Conservation (phyloP, 2,329 filamentous ascomycete genomes). For the Trichoderma koningiopsis region DNA sequence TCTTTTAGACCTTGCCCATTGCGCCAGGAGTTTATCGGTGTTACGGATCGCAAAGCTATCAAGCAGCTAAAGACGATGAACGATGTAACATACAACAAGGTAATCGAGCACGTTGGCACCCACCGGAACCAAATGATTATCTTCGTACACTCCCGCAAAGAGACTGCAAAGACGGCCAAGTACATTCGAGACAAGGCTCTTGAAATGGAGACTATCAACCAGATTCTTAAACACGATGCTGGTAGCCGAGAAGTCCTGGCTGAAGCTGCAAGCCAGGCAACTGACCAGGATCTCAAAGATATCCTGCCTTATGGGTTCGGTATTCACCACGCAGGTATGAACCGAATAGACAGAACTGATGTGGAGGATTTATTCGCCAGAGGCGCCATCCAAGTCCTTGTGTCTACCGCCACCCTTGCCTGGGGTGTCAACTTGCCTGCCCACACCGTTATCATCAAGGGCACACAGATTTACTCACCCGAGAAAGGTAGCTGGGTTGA, state of each 20-base stretch:
- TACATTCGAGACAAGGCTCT: constrained; percentile 96
- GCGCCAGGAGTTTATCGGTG: constrained; percentile 94
- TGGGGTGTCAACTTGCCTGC: constrained; percentile 99
- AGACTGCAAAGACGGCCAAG: constrained; percentile 95
- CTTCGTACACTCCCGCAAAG: constrained; percentile 97
- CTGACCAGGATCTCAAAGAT: constrained; percentile 88
- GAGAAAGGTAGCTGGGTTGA: constrained; percentile 99
- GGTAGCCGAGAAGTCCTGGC: constrained; percentile 86
- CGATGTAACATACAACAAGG: constrained; percentile 96
- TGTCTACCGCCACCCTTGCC: constrained; percentile 95
- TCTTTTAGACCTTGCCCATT: constrained; percentile 91
- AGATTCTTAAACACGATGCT: constrained; percentile 90
- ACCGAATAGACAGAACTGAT: constrained; percentile 86
- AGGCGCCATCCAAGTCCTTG: constrained; percentile 89
- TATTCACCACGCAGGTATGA: constrained; percentile 98
- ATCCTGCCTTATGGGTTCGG: constrained; percentile 94
- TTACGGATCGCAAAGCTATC: constrained; percentile 97
- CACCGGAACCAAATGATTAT: constrained; percentile 98
- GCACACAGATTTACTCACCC: constrained; percentile 95
- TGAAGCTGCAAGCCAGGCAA: constrained; percentile 79
- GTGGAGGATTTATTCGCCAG: constrained; percentile 94
- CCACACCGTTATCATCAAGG: constrained; percentile 98
- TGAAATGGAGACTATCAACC: constrained; percentile 95
- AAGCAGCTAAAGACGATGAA: constrained; percentile 99
- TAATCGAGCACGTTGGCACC: constrained; percentile 91